Conservation (phyloP, 2,329 filamentous ascomycete species). For the Coniochaeta sp. region DNA sequence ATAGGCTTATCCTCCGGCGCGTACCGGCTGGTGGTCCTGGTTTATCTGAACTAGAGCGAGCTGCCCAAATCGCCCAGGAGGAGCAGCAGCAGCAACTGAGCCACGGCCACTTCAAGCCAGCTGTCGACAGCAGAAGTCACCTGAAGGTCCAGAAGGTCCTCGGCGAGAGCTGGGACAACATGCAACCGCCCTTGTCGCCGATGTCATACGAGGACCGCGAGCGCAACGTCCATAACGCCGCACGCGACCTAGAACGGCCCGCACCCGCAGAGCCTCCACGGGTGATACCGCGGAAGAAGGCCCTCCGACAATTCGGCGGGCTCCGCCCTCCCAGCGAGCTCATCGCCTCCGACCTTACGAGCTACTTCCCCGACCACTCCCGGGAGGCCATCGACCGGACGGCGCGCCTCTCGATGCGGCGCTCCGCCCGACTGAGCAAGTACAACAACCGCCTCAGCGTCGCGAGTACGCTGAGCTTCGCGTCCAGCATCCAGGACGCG, state of each 20-base stretch:
- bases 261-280: constrained; percentile 38
- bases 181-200: constrained; percentile 80
- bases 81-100: constrained; percentile 74
- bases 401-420: constrained; percentile 82
- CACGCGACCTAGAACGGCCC: constrained; percentile 51
- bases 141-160: constrained; percentile 84
- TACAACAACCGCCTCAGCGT: constrained; percentile 91
- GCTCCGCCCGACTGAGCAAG: constrained; percentile 85
- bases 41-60: constrained; percentile 75
- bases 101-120: constrained; percentile 56
- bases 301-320: constrained; percentile 77
- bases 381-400: constrained; percentile 94
- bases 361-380: constrained; percentile 94
- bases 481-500: constrained; percentile 85
- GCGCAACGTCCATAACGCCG: constrained; percentile 55
- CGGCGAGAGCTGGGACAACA: constrained; percentile 78
- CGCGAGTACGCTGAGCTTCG: constrained; percentile 86
- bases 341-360: constrained; percentile 91
- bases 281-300: constrained; percentile 38
- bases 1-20: constrained; percentile 82
- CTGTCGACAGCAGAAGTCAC: constrained; percentile 69
- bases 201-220: constrained; percentile 65
- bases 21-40: constrained; percentile 91
- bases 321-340: constrained; percentile 91
- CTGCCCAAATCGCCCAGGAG: constrained; percentile 82